Percentiles rank a stretch among this genome's conserved stretches.
Conservation (phyloP, 2,329 filamentous ascomycete species). For the Calonectria pseudoturangicola region DNA sequence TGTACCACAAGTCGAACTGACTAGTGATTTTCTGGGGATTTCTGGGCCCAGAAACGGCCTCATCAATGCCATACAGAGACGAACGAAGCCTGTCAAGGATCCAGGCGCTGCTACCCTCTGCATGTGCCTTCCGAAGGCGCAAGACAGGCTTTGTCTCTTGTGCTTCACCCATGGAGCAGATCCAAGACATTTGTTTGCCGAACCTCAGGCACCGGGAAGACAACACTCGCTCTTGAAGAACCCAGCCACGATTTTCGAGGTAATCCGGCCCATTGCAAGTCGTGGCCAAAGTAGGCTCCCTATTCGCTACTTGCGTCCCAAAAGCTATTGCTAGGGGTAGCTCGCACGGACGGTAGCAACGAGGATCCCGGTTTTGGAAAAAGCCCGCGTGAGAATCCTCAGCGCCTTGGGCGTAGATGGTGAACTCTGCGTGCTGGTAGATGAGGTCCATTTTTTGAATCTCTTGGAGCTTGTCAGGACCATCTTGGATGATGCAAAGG, state of each 20-base stretch:
- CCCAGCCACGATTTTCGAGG: constrained; percentile 40
- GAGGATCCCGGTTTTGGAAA: constrained; percentile 31
- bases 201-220: constrained; percentile 42
- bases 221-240: constrained; percentile 38
- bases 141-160: constrained; percentile 32
- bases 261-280: constrained; percentile 38
- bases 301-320: background rate
- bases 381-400: constrained; percentile 38
- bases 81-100: constrained; percentile 20
- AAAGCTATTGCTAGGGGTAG: constrained; percentile 21
- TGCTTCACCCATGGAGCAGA: constrained; percentile 37
- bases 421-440: constrained; percentile 44
- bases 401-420: constrained; percentile 42
- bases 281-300: constrained; percentile 34
- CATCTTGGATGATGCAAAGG: constrained; percentile 44
- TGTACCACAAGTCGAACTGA: constrained; percentile 38
- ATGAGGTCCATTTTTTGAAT: constrained; percentile 45
- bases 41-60: background rate
- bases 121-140: background rate
- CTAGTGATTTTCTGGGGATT: background rate
- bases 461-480: constrained; percentile 34
- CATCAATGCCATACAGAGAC: background rate
- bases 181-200: constrained; percentile 41
- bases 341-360: constrained; percentile 36
- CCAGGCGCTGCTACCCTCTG: constrained; percentile 1